phyloP scores from a whole-genome alignment of 371 early-diverging fungal genomes.

The Mortierella sp. region DNA sequence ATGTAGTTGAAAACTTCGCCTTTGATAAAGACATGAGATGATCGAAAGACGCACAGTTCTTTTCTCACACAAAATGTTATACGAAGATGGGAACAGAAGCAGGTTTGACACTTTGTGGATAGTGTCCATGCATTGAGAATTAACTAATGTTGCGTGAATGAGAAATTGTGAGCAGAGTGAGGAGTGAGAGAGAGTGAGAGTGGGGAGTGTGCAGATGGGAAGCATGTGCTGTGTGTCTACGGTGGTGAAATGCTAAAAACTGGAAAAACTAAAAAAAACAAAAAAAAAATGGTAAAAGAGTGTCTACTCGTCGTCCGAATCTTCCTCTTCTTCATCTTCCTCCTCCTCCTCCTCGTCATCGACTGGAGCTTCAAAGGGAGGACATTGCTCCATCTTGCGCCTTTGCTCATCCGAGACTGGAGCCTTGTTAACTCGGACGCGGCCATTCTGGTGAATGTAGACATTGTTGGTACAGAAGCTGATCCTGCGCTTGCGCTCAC shows the following conservation, averaged over 20 bases:
- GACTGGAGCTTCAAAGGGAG: constrained; percentile 16
- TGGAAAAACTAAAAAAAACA: not conserved
- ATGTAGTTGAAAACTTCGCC: no score
- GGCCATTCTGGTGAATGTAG: constrained; percentile 30
- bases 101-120: constrained; percentile 5
- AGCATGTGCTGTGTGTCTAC: not conserved
- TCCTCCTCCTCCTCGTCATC: constrained; percentile 4
- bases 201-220: constrained; percentile 3
- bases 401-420: constrained; percentile 15
- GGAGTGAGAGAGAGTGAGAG: not conserved
- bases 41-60: no score
- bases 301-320: not conserved
- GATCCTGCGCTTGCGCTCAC: constrained; percentile 50
- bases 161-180: not conserved
- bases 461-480: constrained; percentile 54
- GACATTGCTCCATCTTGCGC: constrained; percentile 21
- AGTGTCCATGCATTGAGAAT: constrained; percentile 7
- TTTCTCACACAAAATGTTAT: not conserved
- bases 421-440: constrained; percentile 14
- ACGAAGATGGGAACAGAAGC: not conserved
- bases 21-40: no score
- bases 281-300: not conserved
- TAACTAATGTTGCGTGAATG: not conserved
- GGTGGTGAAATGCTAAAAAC: not conserved
- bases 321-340: constrained; percentile 9